Evolutionary conservation across 2,329 filamentous ascomycete genomes (phyloP).

Genomic region (Didymella glomerata): DNA sequence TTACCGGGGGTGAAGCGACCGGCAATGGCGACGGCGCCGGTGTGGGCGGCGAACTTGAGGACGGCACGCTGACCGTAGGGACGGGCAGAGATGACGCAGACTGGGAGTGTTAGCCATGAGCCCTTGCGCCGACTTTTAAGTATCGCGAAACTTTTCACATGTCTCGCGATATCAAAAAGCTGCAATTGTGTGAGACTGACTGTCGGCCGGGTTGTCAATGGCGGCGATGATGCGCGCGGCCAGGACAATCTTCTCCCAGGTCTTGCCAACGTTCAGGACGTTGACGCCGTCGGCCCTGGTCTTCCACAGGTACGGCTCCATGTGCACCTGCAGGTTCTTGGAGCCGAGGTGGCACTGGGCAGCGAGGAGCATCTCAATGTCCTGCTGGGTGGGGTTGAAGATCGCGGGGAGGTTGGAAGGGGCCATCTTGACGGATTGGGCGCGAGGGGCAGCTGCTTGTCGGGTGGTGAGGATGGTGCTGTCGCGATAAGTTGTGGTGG

Average conservation of each 20-base stretch:
- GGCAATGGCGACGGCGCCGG: slow-evolving; percentile 95
- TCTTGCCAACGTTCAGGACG: slow-evolving; percentile 99
- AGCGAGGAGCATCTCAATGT: slow-evolving; percentile 99
- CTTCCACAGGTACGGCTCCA: slow-evolving; percentile 99
- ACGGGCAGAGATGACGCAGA: slow-evolving; percentile 95
- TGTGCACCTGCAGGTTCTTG: slow-evolving; percentile 99
- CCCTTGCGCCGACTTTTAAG: slow-evolving; percentile 16
- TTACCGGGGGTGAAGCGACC: slow-evolving; percentile 99
- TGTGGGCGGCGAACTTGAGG: slow-evolving; percentile 99
- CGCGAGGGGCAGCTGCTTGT: slow-evolving; percentile 37
- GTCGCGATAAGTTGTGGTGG: slow-evolving; percentile 27
- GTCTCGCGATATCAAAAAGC: background rate
- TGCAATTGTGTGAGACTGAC: slow-evolving; percentile 63
- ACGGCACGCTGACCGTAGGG: slow-evolving; percentile 99
- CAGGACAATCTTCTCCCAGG: slow-evolving; percentile 99
- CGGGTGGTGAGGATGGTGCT: slow-evolving; percentile 32
- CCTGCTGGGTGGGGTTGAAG: slow-evolving; percentile 97
- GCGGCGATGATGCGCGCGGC: slow-evolving; percentile 98
- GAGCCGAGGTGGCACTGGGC: slow-evolving; percentile 95
- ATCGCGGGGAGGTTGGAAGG: slow-evolving; percentile 90
- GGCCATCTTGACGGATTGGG: slow-evolving; percentile 76
- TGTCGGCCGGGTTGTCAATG: slow-evolving; percentile 99
- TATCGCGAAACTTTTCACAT: no score
- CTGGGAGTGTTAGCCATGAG: slow-evolving; percentile 22
- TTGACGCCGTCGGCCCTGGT: slow-evolving; percentile 98